Conservation (phyloP, 345 rosid species). For the Eucalyptus lansdowneana region DNA sequence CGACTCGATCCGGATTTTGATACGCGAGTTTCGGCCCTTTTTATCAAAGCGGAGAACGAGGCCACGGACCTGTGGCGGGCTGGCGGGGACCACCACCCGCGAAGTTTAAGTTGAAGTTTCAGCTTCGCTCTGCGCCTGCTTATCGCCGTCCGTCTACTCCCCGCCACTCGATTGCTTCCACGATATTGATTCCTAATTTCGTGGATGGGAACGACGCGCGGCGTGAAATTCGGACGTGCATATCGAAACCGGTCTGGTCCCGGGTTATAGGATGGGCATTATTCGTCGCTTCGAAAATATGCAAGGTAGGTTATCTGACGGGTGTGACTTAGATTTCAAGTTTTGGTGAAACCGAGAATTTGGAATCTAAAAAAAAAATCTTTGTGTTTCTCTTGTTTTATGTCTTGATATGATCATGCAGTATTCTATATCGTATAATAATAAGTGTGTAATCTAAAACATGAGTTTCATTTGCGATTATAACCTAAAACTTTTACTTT, state of each 20-base stretch:
- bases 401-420: accelerated
- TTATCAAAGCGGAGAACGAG: background rate
- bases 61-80: background rate
- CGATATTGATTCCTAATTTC: background rate
- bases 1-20: background rate
- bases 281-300: too few relatives aligned
- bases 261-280: accelerated
- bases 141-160: background rate
- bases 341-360: too few relatives aligned
- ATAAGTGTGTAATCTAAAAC: accelerated
- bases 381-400: too few relatives aligned
- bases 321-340: too few relatives aligned
- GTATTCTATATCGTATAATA: accelerated
- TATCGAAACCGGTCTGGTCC: background rate
- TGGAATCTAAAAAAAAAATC: accelerated
- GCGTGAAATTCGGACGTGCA: background rate
- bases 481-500: too few relatives aligned
- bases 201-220: too few relatives aligned
- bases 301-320: too few relatives aligned
- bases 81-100: too few relatives aligned
- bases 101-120: background rate
- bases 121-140: background rate
- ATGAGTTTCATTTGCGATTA: accelerated
- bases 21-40: background rate
- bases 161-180: background rate